phyloP scores from a whole-genome alignment of 2,329 filamentous ascomycete species.

The Ophiostoma ulmi region DNA sequence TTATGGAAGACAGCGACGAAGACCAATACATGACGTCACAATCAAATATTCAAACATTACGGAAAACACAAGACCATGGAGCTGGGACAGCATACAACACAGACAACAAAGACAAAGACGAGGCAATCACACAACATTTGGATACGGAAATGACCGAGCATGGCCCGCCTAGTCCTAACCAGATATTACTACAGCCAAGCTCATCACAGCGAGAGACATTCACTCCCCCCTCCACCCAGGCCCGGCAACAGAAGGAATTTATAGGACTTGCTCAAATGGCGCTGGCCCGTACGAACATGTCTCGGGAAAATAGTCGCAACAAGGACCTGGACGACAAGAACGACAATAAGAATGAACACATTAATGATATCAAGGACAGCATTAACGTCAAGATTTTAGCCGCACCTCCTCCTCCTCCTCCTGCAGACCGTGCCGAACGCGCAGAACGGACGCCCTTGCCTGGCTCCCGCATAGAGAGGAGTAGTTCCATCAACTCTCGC shows the following conservation, averaged over 20 bases:
- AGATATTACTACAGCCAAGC: neutral
- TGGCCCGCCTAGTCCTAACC: neutral
- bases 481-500: neutral
- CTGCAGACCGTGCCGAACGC: neutral
- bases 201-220: neutral
- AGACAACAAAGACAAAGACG: neutral
- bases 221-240: too few relatives aligned
- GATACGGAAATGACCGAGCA: neutral
- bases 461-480: neutral
- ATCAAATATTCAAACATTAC: neutral
- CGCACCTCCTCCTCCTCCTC: neutral
- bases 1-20: conserved; percentile 12
- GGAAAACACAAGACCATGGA: neutral
- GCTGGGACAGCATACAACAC: neutral
- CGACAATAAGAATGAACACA: neutral
- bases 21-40: neutral
- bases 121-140: neutral
- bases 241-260: neutral
- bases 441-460: neutral
- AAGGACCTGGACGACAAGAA: neutral
- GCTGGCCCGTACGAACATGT: neutral
- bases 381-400: neutral
- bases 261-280: neutral
- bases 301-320: neutral
- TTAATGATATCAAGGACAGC: neutral